These are phyloP conservation scores for Pharus latifolius DNA, from an alignment of 176 grass and related monocot species.

Conservation along the genomic window DNA sequence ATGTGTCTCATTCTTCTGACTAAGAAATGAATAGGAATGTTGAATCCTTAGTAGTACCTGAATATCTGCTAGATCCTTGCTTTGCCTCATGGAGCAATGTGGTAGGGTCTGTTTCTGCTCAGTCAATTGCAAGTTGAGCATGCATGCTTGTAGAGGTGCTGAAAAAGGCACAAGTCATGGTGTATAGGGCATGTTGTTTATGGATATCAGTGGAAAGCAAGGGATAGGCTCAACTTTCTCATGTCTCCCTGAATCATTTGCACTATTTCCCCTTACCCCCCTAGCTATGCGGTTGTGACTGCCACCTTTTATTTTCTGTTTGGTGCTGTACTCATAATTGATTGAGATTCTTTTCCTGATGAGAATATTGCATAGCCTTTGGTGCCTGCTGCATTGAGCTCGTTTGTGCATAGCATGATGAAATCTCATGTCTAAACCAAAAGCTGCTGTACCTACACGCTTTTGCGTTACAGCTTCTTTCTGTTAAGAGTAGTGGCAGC, in stretches of 20 bases:
- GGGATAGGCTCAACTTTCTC: slow-evolving; percentile 17
- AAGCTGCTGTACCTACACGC: not conserved
- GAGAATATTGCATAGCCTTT: not conserved
- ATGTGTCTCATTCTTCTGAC: not conserved
- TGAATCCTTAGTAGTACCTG: not conserved
- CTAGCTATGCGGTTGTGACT: not conserved
- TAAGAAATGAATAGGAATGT: slow-evolving; percentile 1
- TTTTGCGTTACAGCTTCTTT: slow-evolving; percentile 15
- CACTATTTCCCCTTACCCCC: not conserved
- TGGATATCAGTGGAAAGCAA: not conserved
- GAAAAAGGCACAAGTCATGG: not conserved
- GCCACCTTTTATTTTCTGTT: not conserved
- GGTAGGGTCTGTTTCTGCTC: not conserved
- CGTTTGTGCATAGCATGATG: not conserved
- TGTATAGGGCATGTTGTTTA: not conserved
- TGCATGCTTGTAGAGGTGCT: not conserved
- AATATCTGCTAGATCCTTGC: too few relatives aligned
- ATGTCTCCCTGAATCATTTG: slow-evolving; percentile 7
- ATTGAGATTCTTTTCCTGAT: not conserved
- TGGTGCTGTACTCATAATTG: not conserved
- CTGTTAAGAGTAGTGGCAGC: not conserved
- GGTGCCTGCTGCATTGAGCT: slow-evolving; percentile 11
- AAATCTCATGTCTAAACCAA: not conserved
- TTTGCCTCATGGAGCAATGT: not conserved
- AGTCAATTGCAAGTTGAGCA: slow-evolving; percentile 24